Base-by-base conservation (phyloP, 345 rosid genomes). In the Eutrema heterophyllum region DNA sequence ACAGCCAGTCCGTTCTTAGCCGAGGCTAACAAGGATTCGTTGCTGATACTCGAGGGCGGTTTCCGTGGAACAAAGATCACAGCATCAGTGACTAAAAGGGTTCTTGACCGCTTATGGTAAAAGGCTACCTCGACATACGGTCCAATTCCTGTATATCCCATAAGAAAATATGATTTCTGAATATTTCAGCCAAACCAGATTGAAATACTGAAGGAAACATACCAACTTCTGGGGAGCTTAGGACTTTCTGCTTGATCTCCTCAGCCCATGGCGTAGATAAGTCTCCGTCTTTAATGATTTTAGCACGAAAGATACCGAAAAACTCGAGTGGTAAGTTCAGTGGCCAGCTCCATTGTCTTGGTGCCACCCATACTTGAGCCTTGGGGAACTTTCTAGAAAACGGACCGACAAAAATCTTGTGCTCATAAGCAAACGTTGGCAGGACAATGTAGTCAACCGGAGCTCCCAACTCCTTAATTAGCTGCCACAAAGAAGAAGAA, bases 261-360 rank as follows among this genome's bases (percentile, higher is more conserved):
- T 86, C 86, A 40, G 86, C 87, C 98, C 97, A 94, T 4, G 93
- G 98, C 24, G 93, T 86, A 4, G 89, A 88, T 30, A 81, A 71
- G 77, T 94, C 97, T 60, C 82, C 81, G 9, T 94, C 89, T 78
- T 82, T 78, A 76, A 94, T 83, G 30, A 86, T 83, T 80, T 83
- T 94, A 30, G 98, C 83, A 35, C 96, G 89, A 72, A 91, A 94
- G 71, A 94, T 89, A 68, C 98, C 97, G 10, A 94, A 87, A 84
- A 91, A 94, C 62, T 89, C 98, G 7, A 88, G 95, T 4, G 97
- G 98, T 78, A 94, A 74, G 74, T 91, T 91, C 81, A 94, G 61
- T 43, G 98, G 98, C 97, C 98, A 94, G 74, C 97, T 94, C 98
- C 98, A 94, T 50, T 91, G 98, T 83, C 98, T 88, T 15, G 98